Conservation (phyloP, 176 grass and related monocot species). For the Triticum monococcum region DNA sequence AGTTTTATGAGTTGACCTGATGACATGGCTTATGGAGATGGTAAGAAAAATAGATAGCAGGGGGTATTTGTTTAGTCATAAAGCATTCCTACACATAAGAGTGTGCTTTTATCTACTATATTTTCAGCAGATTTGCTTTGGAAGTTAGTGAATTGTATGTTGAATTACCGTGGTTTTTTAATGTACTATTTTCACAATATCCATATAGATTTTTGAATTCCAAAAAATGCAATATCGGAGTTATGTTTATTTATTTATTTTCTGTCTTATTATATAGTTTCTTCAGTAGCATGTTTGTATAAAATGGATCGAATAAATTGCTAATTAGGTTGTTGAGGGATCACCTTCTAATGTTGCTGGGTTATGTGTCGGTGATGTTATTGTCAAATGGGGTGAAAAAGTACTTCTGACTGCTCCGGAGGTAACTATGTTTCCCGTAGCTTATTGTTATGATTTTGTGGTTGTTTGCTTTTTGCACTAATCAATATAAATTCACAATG, state of each 20-base stretch:
- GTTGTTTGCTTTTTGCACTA: not conserved
- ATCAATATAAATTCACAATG: not conserved
- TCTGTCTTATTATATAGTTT: not conserved
- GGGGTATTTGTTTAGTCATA: too few species aligned
- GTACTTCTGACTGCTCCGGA: not conserved
- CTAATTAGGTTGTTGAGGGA: not conserved
- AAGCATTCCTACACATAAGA: too few species aligned
- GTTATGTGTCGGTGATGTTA: not conserved
- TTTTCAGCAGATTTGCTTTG: too few species aligned
- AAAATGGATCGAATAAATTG: not conserved
- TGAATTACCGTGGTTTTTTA: too few species aligned
- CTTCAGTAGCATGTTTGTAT: not conserved
- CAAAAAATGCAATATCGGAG: not conserved
- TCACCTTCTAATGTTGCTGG: slow-evolving; percentile 5
- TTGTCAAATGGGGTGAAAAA: not conserved
- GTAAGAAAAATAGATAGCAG: not conserved
- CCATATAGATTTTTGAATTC: not conserved
- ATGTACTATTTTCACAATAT: too few species aligned
- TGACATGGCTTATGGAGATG: not conserved
- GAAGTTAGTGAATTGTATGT: too few species aligned
- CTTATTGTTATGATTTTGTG: not conserved
- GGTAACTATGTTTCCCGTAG: not conserved
- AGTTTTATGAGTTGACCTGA: not conserved
- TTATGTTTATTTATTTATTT: not conserved
- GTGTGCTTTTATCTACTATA: too few species aligned